These are phyloP conservation scores for Rubus parviflorus DNA, from an alignment of 306 rosid genomes.

Conservation along the genomic window DNA sequence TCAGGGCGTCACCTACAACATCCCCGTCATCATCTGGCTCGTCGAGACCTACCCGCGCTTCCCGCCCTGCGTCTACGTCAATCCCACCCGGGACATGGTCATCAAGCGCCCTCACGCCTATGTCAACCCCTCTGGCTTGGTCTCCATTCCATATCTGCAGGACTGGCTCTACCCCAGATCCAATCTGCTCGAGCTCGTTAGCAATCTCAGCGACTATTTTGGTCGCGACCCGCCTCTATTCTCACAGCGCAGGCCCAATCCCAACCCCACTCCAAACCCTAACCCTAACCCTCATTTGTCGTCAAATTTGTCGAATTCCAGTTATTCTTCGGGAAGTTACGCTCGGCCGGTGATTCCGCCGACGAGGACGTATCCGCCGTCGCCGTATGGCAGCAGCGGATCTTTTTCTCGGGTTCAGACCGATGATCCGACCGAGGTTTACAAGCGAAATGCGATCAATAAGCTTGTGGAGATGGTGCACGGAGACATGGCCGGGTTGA, in stretches of 20 bases:
- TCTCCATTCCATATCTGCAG: conserved; percentile 65
- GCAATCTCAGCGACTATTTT: conserved; percentile 45
- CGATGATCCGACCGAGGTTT: conserved; percentile 73
- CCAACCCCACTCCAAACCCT: conserved; percentile 26
- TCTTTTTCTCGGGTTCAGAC: conserved; percentile 39
- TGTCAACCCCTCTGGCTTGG: conserved; percentile 82
- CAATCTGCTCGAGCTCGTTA: conserved; percentile 62
- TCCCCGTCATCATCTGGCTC: conserved; percentile 90
- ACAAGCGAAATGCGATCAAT: conserved; percentile 58
- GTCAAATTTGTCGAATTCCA: conserved; percentile 16
- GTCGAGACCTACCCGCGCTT: conserved; percentile 92
- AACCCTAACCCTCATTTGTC: conserved; percentile 29
- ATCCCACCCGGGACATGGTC: conserved; percentile 93
- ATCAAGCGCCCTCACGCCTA: conserved; percentile 82
- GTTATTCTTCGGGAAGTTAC: background rate
- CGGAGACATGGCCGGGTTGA: conserved; percentile 44
- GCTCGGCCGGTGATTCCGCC: conserved; percentile 53
- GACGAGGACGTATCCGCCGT: conserved; percentile 67
- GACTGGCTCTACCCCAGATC: conserved; percentile 81
- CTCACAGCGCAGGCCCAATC: conserved; percentile 66
- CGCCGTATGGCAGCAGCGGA: conserved; percentile 59
- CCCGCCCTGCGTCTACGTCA: conserved; percentile 82
- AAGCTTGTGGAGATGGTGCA: conserved; percentile 81
- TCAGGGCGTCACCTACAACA: conserved; percentile 78
- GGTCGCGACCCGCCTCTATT: conserved; percentile 80